phyloP scores from a whole-genome alignment of 352 stramenopile species.

The Aphanomyces cochlioides region DNA sequence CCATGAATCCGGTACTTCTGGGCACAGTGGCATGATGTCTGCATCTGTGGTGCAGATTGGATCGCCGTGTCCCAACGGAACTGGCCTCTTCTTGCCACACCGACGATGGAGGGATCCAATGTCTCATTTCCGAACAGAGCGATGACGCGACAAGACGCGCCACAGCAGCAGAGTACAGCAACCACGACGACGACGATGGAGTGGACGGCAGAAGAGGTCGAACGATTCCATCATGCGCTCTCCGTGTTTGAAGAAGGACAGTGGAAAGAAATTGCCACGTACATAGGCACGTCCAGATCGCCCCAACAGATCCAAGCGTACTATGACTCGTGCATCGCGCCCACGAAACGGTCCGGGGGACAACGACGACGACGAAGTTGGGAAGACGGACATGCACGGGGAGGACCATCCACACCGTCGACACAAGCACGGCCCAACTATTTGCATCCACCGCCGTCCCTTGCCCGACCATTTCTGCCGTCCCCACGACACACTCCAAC shows the following conservation, averaged over 20 bases:
- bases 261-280: constrained; percentile 6
- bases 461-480: neutral
- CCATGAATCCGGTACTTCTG: no score
- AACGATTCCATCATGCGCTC: constrained; percentile 7
- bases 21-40: no score
- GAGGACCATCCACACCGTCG: neutral
- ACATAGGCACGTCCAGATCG: constrained; percentile 3
- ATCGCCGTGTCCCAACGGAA: neutral
- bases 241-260: constrained; percentile 3
- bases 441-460: constrained; percentile 11
- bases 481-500: neutral
- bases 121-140: constrained; percentile 16
- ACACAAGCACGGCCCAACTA: neutral
- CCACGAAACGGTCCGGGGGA: neutral
- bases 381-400: constrained; percentile 7
- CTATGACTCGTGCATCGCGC: neutral
- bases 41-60: no score
- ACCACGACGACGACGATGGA: neutral
- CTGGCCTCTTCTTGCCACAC: constrained; percentile 10
- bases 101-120: neutral
- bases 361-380: constrained; percentile 10
- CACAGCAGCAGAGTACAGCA: neutral
- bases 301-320: constrained; percentile 12
- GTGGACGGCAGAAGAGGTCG: neutral
- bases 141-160: neutral